Evolutionary conservation across 2,329 filamentous ascomycete species (phyloP).

Genomic region (Onygenales sp.): DNA sequence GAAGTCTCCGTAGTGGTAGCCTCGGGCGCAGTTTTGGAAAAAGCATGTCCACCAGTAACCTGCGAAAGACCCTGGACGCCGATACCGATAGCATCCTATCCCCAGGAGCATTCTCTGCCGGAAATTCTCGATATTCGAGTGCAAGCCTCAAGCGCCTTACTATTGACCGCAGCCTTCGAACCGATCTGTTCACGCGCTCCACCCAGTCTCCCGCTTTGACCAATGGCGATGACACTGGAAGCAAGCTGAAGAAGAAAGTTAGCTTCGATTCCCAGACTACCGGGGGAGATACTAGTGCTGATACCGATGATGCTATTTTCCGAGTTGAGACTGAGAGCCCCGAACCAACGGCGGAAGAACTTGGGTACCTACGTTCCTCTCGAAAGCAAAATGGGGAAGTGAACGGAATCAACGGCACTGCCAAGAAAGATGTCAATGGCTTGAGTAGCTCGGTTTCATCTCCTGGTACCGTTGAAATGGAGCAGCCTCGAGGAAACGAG

Average conservation of each 20-base stretch:
- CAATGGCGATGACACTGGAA: constrained; percentile 32
- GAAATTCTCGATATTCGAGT: constrained; percentile 54
- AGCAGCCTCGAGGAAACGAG: constrained; percentile 64
- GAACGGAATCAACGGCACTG: constrained; percentile 18
- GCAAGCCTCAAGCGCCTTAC: constrained; percentile 79
- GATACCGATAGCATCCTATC: constrained; percentile 73
- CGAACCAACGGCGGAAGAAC: constrained; percentile 49
- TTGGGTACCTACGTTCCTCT: constrained; percentile 50
- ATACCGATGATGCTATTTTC: constrained; percentile 42
- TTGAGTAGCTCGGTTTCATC: constrained; percentile 6
- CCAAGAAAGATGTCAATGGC: constrained; percentile 23
- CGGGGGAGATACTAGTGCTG: constrained; percentile 26
- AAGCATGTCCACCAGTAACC: constrained; percentile 78
- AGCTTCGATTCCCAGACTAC: constrained; percentile 70
- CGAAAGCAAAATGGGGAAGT: constrained; percentile 38
- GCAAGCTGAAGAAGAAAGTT: constrained; percentile 61
- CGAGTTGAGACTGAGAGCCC: constrained; percentile 40
- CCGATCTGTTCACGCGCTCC: constrained; percentile 45
- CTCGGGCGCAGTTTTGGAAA: constrained; percentile 66
- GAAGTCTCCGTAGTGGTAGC: constrained; percentile 28
- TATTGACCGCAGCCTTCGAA: constrained; percentile 80
- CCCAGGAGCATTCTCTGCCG: constrained; percentile 73
- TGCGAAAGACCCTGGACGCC: constrained; percentile 69
- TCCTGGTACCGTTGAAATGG: constrained; percentile 49
- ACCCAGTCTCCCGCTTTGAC: constrained; percentile 25